Conservation (phyloP, 306 rosid genomes). For the Elaeagnus macrophylla region DNA sequence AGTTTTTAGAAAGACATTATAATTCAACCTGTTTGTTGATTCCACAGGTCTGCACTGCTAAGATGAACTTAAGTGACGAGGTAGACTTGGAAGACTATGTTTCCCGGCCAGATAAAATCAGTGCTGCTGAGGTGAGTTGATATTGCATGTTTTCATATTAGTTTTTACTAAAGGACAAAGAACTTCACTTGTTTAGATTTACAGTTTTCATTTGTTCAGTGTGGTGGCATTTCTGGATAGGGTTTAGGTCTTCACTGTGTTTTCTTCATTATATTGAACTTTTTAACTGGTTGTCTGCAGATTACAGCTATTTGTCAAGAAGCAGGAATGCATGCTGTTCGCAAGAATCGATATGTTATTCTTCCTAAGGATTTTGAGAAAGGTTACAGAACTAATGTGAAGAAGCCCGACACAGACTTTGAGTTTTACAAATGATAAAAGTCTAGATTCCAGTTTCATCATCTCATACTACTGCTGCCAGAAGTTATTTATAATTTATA, state of each 20-base stretch:
- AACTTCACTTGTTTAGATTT: no score
- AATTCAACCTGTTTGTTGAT: neutral
- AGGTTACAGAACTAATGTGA: slow-evolving; percentile 92
- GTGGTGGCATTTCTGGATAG: neutral
- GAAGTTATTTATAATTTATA: no score
- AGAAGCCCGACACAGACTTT: slow-evolving; percentile 97
- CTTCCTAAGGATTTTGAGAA: slow-evolving; percentile 98
- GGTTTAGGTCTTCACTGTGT: neutral
- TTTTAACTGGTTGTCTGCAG: slow-evolving; percentile 29
- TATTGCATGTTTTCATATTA: slow-evolving; percentile 2
- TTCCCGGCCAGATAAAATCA: slow-evolving; percentile 97
- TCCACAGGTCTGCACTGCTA: slow-evolving; percentile 89
- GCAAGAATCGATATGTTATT: slow-evolving; percentile 90
- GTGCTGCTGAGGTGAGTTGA: slow-evolving; percentile 96
- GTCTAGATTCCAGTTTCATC: no score
- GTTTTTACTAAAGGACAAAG: neutral
- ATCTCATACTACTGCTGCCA: no score
- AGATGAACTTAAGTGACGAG: slow-evolving; percentile 95
- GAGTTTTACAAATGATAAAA: slow-evolving; percentile 85
- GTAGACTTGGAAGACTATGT: slow-evolving; percentile 97
- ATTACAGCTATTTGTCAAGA: slow-evolving; percentile 95
- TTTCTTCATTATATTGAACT: no score
- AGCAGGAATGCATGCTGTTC: slow-evolving; percentile 99
- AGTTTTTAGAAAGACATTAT: neutral
- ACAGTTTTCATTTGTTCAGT: neutral